These are phyloP conservation scores for Saccharomyces mikatae DNA, from an alignment of 805 yeast species.

Conservation along the genomic window DNA sequence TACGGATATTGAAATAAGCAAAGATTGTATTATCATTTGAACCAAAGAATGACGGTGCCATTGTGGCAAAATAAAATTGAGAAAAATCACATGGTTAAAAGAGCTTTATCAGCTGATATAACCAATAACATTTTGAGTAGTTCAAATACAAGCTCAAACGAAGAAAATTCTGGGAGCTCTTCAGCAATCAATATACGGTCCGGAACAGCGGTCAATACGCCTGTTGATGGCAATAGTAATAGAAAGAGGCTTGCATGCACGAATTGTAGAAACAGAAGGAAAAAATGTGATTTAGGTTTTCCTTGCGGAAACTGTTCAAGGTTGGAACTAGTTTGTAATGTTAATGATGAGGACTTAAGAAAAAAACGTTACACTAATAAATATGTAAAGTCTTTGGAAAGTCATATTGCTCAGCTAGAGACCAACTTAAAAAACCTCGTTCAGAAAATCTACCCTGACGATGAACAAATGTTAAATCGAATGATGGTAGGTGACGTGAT, in stretches of 20 bases:
- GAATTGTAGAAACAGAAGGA: constrained; percentile 31
- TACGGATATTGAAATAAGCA: not conserved
- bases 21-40: not conserved
- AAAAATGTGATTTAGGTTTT: constrained; percentile 41
- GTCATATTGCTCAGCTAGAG: constrained; percentile 26
- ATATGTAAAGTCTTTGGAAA: constrained; percentile 41
- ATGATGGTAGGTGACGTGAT: constrained; percentile 19
- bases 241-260: constrained; percentile 29
- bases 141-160: not conserved
- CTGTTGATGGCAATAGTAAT: constrained; percentile 5
- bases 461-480: constrained; percentile 10
- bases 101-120: not conserved
- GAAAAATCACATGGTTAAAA: not conserved
- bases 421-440: constrained; percentile 19
- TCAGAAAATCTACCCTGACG: constrained; percentile 16
- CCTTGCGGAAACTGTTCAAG: constrained; percentile 45
- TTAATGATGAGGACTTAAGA: constrained; percentile 41
- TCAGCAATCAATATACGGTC: not conserved
- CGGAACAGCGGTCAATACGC: not conserved
- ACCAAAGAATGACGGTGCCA: not conserved
- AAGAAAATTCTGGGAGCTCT: not conserved
- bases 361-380: constrained; percentile 43
- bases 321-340: constrained; percentile 38
- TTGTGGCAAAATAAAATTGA: not conserved
- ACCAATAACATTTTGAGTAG: not conserved